Base-by-base conservation (phyloP, 1,139 yeast species). In the Blastobotrys ciferrii region DNA sequence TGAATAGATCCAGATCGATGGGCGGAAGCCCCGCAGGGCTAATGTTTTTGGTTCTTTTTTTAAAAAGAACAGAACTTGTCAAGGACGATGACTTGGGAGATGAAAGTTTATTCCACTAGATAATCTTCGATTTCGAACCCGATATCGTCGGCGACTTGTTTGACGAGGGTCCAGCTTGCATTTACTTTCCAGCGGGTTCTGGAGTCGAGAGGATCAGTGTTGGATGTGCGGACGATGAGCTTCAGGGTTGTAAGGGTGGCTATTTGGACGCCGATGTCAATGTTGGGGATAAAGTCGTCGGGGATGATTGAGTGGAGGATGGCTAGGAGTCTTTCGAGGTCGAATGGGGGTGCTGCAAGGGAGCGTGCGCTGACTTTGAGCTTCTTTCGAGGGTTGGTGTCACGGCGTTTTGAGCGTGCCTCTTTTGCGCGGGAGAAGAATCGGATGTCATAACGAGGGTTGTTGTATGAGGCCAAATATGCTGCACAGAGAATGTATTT, bases 381-480 rank as follows among this genome's bases (percentile, higher is more conserved):
- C 63, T 63, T 71, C 67, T 58, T 75, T 51, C 71, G 73, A 45
- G 72, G 72, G 57, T 59, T 72, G 57, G 68, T 65, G 58, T 63
- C 67, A 50, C 76, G 62, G 54, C 77, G 54, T 61, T 75, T 66
- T 52, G 71, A 64, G 56, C 70, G 74, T 33, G 76, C 71, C 15
- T 77, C 78, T 54, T 80, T 78, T 19, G 82, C 71, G 52, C 74
- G 76, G 40, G 91, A 80, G 56, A 84, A 85, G 50, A 75, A 69
- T 39, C 78, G 75, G 54, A 79, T 69, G 61, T 85, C 94, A 53
- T 72, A 71, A 52, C 76, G 76, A 2, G 81, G 79, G 4, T 81
- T 80, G 45, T 79, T 78, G 59, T 75, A 82, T 1, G 91, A 82
- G 0, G 91, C 89, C 48, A 85, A 68, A 58, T 82, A 85, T 0